A percentile compares a stretch with the other conserved stretches of the same genome.
Conservation (phyloP, 2,329 filamentous ascomycete species). For the Falciphora oryzae region DNA sequence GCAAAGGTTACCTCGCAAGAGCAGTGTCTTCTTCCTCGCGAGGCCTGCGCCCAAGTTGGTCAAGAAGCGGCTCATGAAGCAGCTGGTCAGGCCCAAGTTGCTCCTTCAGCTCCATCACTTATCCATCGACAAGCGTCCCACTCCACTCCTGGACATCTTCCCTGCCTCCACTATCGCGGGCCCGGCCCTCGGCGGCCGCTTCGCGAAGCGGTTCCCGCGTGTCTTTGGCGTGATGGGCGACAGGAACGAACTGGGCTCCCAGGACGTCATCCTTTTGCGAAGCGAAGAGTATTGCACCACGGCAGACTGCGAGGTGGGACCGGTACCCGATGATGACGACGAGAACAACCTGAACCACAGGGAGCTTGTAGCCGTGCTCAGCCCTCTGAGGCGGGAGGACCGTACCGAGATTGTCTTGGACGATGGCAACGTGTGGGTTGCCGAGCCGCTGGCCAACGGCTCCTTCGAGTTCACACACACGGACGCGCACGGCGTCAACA, state of each 20-base stretch:
- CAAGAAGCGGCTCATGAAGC: slow-evolving; percentile 60
- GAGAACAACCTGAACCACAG: slow-evolving; percentile 35
- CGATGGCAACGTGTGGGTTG: slow-evolving; percentile 55
- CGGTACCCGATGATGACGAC: slow-evolving; percentile 32
- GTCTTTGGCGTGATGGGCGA: slow-evolving; percentile 57
- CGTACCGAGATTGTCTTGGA: slow-evolving; percentile 61
- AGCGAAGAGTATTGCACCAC: slow-evolving; percentile 57
- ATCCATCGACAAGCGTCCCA: slow-evolving; percentile 53
- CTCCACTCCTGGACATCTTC: slow-evolving; percentile 67
- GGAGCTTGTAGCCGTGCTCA: slow-evolving; percentile 63
- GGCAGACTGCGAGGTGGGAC: slow-evolving; percentile 23
- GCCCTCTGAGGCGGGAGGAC: slow-evolving; percentile 50
- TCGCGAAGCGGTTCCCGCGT: slow-evolving; percentile 56
- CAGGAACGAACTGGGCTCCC: slow-evolving; percentile 56
- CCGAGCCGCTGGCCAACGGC: slow-evolving; percentile 45
- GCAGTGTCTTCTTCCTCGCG: slow-evolving; percentile 61
- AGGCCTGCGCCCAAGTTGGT: slow-evolving; percentile 57
- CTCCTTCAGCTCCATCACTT: slow-evolving; percentile 67
- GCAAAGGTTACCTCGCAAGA: slow-evolving; percentile 36
- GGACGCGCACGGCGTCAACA: slow-evolving; percentile 50
- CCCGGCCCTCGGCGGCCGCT: slow-evolving; percentile 31
- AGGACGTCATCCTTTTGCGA: slow-evolving; percentile 65
- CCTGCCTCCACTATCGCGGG: slow-evolving; percentile 56
- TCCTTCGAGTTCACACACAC: slow-evolving; percentile 61
- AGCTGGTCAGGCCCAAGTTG: slow-evolving; percentile 57